Evolutionary conservation across 257 asterid genomes (phyloP).

Genomic region (Scutellaria baicalensis): DNA sequence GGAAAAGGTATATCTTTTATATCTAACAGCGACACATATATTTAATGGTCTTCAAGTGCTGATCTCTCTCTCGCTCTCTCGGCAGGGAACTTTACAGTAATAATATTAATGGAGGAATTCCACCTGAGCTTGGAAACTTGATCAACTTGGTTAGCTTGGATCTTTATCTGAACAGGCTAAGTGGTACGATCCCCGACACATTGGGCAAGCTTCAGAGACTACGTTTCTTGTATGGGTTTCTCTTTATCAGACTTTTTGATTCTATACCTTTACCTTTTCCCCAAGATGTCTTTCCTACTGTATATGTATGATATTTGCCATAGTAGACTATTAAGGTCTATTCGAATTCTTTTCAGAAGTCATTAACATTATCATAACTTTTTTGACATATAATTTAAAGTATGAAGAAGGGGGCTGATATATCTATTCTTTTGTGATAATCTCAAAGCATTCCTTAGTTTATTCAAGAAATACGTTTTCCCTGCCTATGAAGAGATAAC

Average conservation of each 20-base stretch:
- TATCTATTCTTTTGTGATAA: not conserved
- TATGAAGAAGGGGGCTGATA: not conserved
- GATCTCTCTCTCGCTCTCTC: not conserved
- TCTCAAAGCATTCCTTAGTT: not conserved
- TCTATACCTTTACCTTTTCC: not conserved
- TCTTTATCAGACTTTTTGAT: not conserved
- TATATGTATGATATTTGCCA: not conserved
- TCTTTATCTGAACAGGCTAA: slow-evolving; percentile 74
- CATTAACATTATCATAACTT: not conserved
- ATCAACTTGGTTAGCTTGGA: slow-evolving; percentile 94
- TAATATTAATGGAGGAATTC: slow-evolving; percentile 73
- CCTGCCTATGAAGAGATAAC: not conserved
- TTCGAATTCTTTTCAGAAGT: not conserved
- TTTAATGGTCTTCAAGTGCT: not conserved
- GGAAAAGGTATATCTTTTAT: not conserved
- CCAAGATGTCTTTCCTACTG: not conserved
- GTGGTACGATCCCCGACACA: slow-evolving; percentile 73
- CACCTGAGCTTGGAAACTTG: slow-evolving; percentile 86
- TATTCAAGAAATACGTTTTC: not conserved
- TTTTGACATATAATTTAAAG: not conserved
- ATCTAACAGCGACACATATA: not conserved
- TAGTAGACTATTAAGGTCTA: not conserved
- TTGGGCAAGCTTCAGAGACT: slow-evolving; percentile 64
- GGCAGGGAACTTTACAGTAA: slow-evolving; percentile 96
- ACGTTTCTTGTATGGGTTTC: slow-evolving; percentile 76